Base-by-base conservation (phyloP, 441 rosid species). In the Croton laevigatus region DNA sequence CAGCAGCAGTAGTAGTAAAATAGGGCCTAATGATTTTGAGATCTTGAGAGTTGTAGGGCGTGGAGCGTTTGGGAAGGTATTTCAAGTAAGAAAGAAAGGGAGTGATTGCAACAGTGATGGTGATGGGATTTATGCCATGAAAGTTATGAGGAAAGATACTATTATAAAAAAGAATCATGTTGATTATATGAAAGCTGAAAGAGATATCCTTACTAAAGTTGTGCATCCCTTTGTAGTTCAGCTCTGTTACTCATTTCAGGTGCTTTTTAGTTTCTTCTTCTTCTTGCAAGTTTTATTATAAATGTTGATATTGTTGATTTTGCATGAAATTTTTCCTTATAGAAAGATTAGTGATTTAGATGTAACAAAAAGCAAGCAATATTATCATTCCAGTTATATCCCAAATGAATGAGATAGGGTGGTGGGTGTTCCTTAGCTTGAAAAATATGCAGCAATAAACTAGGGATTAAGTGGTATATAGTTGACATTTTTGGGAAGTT, bases 191-290 rank as follows among this genome's bases (percentile, higher is more conserved):
- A 89, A 79, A 65, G 91, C 96, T 22, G 93, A 88, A 78, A 79
- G 88, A 77, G 89, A 89, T 76, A 88, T 89, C 61, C 93, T 89
- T 36, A 86, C 89, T 58, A 86, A 87, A 81, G 85, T 89, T 42
- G 66, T 78, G 66, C 93, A 89, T 76, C 93, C 93, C 38, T 86
- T 86, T 59, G 78, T 89, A 36, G 96, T 89, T 59, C 91, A 79
- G 68, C 92, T 89, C 59, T 81, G 89, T 60, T 89, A 81, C 82
- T 89, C 96, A 66, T 89, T 89, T 68, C 95, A 89, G 90, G 95
- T 88, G 34, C 20, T 63, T 45, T 20, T 63, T 19, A 5, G 2
- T 9, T n/a, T 58, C 44, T 58, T 9, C 40, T 27, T 44, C 22
- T 23, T 27, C 22, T 38, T n/a, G 27, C 14, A 19, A 61, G 27